phyloP scores from a whole-genome alignment of 1,139 yeast genomes.

The Hyphopichia burtonii region DNA sequence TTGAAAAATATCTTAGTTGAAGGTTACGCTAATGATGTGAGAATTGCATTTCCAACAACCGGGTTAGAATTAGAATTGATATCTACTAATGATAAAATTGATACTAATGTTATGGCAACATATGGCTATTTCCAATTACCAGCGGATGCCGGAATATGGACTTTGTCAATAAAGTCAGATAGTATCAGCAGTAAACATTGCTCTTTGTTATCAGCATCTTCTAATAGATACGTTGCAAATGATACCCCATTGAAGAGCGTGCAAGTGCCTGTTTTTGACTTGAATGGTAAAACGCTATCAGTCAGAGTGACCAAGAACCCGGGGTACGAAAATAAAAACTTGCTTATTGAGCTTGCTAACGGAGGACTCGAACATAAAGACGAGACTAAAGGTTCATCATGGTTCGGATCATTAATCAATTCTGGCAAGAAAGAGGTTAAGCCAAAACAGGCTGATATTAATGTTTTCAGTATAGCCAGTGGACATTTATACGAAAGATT shows the following conservation, averaged over 20 bases:
- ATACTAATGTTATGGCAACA: constrained; percentile 70
- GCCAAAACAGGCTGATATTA: constrained; percentile 55
- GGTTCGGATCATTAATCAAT: background rate
- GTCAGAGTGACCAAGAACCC: constrained; percentile 45
- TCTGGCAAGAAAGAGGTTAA: background rate
- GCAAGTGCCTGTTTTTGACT: constrained; percentile 30
- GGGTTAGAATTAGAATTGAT: constrained; percentile 50
- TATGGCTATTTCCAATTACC: constrained; percentile 76
- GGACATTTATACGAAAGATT: constrained; percentile 77
- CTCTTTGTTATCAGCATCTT: constrained; percentile 37
- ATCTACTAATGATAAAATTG: constrained; percentile 18
- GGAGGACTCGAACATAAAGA: background rate
- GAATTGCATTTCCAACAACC: constrained; percentile 38
- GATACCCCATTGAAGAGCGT: constrained; percentile 14
- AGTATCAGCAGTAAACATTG: constrained; percentile 37
- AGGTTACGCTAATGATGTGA: constrained; percentile 60
- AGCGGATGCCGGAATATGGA: constrained; percentile 69
- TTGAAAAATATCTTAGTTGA: constrained; percentile 60
- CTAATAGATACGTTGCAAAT: constrained; percentile 27
- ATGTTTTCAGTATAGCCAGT: constrained; percentile 81
- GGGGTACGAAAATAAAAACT: constrained; percentile 35
- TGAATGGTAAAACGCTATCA: constrained; percentile 46
- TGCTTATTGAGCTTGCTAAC: background rate
- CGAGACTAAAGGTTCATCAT: background rate
- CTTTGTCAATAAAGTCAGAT: constrained; percentile 37